Conservation (phyloP, 306 rosid species). For the Cicer arietinum region DNA sequence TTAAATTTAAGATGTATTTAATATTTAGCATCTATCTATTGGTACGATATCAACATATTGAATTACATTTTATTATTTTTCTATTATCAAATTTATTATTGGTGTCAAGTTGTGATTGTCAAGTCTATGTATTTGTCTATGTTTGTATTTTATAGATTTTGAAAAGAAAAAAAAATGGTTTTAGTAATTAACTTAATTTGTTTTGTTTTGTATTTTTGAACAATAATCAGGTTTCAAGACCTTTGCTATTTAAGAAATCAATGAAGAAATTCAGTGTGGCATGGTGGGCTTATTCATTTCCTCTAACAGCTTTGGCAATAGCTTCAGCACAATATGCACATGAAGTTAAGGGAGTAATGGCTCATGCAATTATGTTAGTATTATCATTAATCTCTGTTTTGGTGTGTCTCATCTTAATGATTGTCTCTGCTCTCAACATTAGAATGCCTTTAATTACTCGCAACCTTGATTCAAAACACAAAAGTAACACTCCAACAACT, state of each 20-base stretch:
- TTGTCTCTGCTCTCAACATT: slow-evolving; percentile 39
- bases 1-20: too few species aligned
- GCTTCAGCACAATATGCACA: slow-evolving; percentile 64
- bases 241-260: slow-evolving; percentile 60
- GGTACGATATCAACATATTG: too few species aligned
- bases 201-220: not conserved
- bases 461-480: not conserved
- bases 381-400: slow-evolving; percentile 48
- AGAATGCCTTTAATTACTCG: not conserved
- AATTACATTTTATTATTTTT: too few species aligned
- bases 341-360: slow-evolving; percentile 46
- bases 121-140: too few species aligned
- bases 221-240: slow-evolving; percentile 58
- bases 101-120: too few species aligned
- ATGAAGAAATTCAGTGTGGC: slow-evolving; percentile 62
- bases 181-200: not conserved
- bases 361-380: slow-evolving; percentile 50
- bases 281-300: slow-evolving; percentile 77
- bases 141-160: not conserved
- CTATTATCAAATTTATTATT: too few species aligned
- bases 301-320: slow-evolving; percentile 55
- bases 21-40: too few species aligned
- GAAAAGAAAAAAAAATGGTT: not conserved
- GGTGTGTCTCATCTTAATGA: slow-evolving; percentile 46
- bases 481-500: not conserved